A percentile compares a stretch with the other conserved stretches of the same genome.
Conservation (phyloP, 352 stramenopile species). For the Phytophthora pinifolia region DNA sequence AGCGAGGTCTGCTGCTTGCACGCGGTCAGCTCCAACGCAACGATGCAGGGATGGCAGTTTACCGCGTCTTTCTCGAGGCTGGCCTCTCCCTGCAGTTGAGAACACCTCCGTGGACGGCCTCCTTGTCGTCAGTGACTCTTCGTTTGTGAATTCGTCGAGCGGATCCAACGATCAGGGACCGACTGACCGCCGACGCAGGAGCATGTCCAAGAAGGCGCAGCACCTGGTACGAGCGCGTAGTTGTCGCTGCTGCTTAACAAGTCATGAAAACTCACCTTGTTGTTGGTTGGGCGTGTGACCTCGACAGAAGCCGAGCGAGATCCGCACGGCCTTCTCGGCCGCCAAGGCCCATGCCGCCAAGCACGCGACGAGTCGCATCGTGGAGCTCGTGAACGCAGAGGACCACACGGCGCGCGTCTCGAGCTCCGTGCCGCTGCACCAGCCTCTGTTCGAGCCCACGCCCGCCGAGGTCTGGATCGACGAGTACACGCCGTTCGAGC, state of each 20-base stretch:
- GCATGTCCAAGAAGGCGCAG: constrained; percentile 27
- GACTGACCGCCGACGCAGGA: neutral
- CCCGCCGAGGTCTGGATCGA: constrained; percentile 90
- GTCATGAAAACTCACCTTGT: constrained; percentile 1
- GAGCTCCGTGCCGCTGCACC: constrained; percentile 77
- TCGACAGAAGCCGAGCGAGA: constrained; percentile 65
- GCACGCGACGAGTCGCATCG: constrained; percentile 37
- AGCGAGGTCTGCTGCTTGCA: no score
- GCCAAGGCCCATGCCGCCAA: constrained; percentile 53
- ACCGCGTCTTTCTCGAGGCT: no score
- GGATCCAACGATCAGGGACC: no score
- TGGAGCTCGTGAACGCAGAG: constrained; percentile 70
- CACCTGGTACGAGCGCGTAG: constrained; percentile 17
- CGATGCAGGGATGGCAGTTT: no score
- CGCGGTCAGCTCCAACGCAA: no score
- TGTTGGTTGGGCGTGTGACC: neutral
- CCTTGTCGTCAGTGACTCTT: no score
- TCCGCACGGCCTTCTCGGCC: constrained; percentile 55
- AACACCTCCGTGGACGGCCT: no score
- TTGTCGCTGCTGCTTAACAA: neutral
- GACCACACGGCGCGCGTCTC: constrained; percentile 69
- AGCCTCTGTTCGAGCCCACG: constrained; percentile 86
- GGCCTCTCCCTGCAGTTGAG: no score
- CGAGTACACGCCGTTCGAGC: constrained; percentile 91
- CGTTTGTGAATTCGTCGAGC: no score